These are phyloP conservation scores for Helianthus tuberosus DNA, from an alignment of 129 eudicot genomes.

Conservation along the genomic window DNA sequence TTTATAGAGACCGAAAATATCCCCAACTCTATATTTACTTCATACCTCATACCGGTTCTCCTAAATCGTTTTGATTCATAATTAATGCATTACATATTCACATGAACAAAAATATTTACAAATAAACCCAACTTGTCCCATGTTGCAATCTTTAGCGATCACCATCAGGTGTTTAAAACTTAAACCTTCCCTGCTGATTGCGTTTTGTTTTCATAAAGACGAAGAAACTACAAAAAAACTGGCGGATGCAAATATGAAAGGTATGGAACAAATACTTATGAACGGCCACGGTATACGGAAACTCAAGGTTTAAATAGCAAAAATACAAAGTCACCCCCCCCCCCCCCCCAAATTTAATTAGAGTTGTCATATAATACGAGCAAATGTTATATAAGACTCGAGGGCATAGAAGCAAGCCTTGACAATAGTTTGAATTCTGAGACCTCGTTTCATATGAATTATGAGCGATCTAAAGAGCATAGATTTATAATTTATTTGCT, in stretches of 20 bases:
- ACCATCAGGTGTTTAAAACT: background rate
- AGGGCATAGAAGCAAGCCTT: background rate
- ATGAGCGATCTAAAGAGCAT: constrained; percentile 7
- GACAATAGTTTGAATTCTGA: constrained; percentile 4
- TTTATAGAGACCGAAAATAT: background rate
- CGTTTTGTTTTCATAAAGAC: constrained; percentile 23
- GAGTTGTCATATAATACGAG: background rate
- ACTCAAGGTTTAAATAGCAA: constrained; percentile 22
- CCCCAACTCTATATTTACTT: background rate
- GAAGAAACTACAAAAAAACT: constrained; percentile 34
- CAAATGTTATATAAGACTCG: background rate
- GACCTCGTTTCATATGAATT: constrained; percentile 1
- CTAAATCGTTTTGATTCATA: background rate
- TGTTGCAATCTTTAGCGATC: constrained; percentile 8
- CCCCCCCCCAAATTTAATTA: background rate
- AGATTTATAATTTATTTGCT: constrained; percentile 34
- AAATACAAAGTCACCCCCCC: background rate
- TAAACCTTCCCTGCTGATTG: background rate
- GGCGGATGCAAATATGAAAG: constrained; percentile 25
- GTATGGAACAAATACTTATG: constrained; percentile 16
- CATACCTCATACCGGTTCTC: background rate
- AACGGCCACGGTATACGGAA: constrained; percentile 15
- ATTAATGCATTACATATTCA: background rate
- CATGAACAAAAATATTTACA: background rate
- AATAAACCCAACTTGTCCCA: background rate